Base-by-base conservation (phyloP, 148 eudicot species). In the Rhododendron ferrugineum region DNA sequence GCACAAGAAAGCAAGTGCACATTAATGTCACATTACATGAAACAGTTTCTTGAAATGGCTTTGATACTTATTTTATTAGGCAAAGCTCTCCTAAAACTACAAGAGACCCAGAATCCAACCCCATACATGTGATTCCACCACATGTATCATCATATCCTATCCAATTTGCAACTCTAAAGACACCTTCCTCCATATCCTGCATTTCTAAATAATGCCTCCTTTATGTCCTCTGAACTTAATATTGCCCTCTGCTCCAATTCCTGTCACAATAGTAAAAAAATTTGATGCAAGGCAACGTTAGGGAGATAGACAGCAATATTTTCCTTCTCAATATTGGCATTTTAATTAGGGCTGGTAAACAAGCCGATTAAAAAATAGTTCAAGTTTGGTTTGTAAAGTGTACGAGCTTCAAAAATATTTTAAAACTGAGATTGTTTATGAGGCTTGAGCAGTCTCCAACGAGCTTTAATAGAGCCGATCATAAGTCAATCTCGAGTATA, bases 171-270 rank as follows among this genome's bases (percentile, higher is more conserved):
- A 68, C 74, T 78, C 87, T 87, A 92, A 64, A 85, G 79, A 77
- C 89, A 92, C 84, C 86, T 87, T 74, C 92, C 90, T 78, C 90
- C 91, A 84, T 90, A 89, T 32, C 92, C 91, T 52, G 93, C 93
- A 87, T 85, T 92, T 85, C 83, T 87, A 83, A 64, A 88, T 54
- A 92, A 80, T 70, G 88, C 90, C 79, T 87, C 91, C 84, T 87
- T 92, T n/a, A 92, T 79, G 6, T 89, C 90, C 80, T 92, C 93
- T 11, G 82, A 26, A 62, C 86, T 86, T 36, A 89, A 75, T 18
- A 78, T 47, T 36, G 76, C 82, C 68, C 82, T 81, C 84, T 89
- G 89, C 86, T 87, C 89, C 54, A 54, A 16, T 2, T 40, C 90
- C 93, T 89, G 47, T 46, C 47, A 70, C 28, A 58, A 23, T 58